A percentile compares a stretch with the other conserved stretches of the same genome.
Conservation (phyloP, 768 basidiomycete genomes). For the Podaxis pistillaris region DNA sequence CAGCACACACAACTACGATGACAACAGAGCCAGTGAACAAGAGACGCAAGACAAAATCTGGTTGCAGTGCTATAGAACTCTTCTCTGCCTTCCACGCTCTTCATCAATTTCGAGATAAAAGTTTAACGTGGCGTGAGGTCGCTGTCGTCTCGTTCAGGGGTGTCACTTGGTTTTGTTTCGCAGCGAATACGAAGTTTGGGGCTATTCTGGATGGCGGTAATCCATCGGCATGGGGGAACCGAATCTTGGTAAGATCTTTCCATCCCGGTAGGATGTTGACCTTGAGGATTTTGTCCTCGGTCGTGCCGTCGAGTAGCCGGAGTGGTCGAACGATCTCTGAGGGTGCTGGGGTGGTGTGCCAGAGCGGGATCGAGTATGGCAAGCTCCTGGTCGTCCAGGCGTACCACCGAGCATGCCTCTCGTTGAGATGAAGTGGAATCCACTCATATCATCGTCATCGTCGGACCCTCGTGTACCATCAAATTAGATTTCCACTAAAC, state of each 20-base stretch:
- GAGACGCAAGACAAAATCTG: too few relatives aligned
- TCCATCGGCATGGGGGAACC: slow-evolving; percentile 85
- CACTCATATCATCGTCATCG: slow-evolving; percentile 48
- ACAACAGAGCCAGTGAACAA: too few relatives aligned
- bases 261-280: slow-evolving; percentile 83
- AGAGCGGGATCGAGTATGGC: slow-evolving; percentile 21
- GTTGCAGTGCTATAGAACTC: too few relatives aligned
- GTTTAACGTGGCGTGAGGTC: slow-evolving; percentile 61
- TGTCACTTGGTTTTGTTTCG: slow-evolving; percentile 88
- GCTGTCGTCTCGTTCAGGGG: slow-evolving; percentile 78
- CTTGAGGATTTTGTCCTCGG: slow-evolving; percentile 86
- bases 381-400: slow-evolving; percentile 33
- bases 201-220: slow-evolving; percentile 53
- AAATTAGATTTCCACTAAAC: slow-evolving; percentile 32
- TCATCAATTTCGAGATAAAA: slow-evolving; percentile 25
- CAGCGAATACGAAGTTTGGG: slow-evolving; percentile 92
- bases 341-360: slow-evolving; percentile 28
- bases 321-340: slow-evolving; percentile 78
- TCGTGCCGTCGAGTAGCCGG: slow-evolving; percentile 62
- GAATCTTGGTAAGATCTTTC: slow-evolving; percentile 95
- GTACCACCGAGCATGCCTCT: slow-evolving; percentile 60
- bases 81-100: too few relatives aligned
- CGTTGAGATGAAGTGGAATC: slow-evolving; percentile 35
- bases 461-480: slow-evolving; percentile 37
- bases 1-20: too few relatives aligned